These are phyloP conservation scores for Talaromyces ruber DNA, from an alignment of 495 filamentous ascomycete genomes.

Conservation along the genomic window DNA sequence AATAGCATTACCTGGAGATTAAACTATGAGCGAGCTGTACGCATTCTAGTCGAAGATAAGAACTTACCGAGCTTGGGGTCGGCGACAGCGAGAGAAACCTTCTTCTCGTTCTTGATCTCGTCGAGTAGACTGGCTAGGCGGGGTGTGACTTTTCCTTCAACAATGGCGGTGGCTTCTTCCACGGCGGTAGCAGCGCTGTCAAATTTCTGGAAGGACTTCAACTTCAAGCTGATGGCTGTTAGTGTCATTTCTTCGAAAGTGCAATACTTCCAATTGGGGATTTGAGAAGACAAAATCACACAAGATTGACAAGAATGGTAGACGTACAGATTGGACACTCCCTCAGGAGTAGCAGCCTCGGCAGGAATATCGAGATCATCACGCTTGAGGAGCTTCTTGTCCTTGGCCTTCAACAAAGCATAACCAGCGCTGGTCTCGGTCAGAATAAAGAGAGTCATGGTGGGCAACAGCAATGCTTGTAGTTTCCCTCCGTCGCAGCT, in stretches of 20 bases:
- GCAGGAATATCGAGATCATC: constrained; percentile 53
- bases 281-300: neutral
- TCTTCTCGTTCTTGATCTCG: constrained; percentile 94
- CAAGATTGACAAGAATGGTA: constrained; percentile 2
- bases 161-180: constrained; percentile 77
- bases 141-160: constrained; percentile 94
- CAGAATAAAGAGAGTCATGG: constrained; percentile 73
- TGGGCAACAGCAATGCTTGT: constrained; percentile 26
- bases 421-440: constrained; percentile 94
- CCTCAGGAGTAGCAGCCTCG: constrained; percentile 72
- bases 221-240: constrained; percentile 57
- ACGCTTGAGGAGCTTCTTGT: constrained; percentile 93
- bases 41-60: neutral
- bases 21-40: neutral
- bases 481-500: constrained; percentile 2
- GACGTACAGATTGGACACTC: constrained; percentile 76
- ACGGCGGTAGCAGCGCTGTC: constrained; percentile 79
- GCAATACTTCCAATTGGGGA: neutral
- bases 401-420: constrained; percentile 93
- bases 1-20: constrained; percentile 62
- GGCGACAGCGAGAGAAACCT: constrained; percentile 87
- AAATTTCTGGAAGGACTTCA: constrained; percentile 96
- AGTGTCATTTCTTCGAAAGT: neutral
- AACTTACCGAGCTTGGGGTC: constrained; percentile 78
- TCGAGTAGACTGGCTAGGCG: constrained; percentile 75